These are phyloP conservation scores for Cephaloascus albidus DNA, from an alignment of 805 yeast genomes.

Conservation along the genomic window DNA sequence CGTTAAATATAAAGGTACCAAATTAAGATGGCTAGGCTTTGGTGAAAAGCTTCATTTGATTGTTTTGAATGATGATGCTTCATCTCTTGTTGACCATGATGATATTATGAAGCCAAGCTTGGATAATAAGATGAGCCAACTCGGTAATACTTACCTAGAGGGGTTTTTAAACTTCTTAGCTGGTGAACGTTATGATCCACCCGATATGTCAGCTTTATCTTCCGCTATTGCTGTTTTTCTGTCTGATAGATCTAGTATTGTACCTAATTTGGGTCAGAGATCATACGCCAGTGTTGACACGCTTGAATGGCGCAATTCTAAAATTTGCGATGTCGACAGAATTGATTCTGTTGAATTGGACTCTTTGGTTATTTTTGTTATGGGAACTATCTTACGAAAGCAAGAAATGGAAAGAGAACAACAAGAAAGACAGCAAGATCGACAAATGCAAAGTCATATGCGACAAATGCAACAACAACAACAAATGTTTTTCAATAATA, in stretches of 20 bases:
- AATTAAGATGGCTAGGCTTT: not conserved
- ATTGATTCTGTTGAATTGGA: not conserved
- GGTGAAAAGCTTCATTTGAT: conserved; percentile 3
- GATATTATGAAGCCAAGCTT: not conserved
- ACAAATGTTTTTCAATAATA: too few relatives aligned
- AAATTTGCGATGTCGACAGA: not conserved
- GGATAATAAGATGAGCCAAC: too few relatives aligned
- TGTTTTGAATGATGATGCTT: not conserved
- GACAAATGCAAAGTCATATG: too few relatives aligned
- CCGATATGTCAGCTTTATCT: not conserved
- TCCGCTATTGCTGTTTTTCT: not conserved
- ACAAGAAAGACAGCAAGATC: too few relatives aligned
- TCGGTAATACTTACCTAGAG: not conserved
- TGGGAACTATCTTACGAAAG: conserved; percentile 2
- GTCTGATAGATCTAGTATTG: too few relatives aligned
- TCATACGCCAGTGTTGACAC: not conserved
- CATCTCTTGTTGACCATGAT: not conserved
- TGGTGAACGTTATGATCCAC: not conserved
- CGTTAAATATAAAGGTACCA: conserved; percentile 13
- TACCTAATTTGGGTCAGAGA: not conserved
- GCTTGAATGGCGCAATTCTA: not conserved
- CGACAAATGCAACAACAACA: too few relatives aligned
- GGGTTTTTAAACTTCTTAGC: not conserved
- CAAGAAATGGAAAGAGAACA: not conserved
- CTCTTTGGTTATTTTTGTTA: conserved; percentile 3